phyloP scores from a whole-genome alignment of 805 yeast genomes.

The Sugiyamaella floridensis region DNA sequence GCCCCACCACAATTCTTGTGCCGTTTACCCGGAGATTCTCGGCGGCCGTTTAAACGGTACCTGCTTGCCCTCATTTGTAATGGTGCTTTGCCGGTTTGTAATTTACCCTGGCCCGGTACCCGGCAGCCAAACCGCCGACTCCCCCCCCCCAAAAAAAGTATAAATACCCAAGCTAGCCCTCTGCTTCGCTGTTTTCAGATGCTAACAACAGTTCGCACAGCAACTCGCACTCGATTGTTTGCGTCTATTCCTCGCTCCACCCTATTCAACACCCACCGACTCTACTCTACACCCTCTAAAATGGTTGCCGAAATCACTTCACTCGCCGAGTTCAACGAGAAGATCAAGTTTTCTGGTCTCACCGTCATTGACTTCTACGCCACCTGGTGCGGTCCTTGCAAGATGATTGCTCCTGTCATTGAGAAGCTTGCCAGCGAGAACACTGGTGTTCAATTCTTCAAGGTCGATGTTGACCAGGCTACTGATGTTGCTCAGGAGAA shows the following conservation, averaged over 20 bases:
- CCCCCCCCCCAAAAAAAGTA: no score
- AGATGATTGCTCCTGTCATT: conserved; percentile 79
- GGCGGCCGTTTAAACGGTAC: no score
- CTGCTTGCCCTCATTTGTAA: background rate
- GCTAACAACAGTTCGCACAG: background rate
- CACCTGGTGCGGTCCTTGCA: conserved; percentile 99
- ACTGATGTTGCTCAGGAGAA: conserved; percentile 64
- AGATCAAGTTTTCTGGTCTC: conserved; percentile 56
- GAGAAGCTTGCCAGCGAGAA: conserved; percentile 45
- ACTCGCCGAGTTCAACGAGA: conserved; percentile 58
- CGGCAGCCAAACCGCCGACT: background rate
- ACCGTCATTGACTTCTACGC: conserved; percentile 95
- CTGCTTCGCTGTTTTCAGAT: no score
- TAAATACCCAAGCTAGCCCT: background rate
- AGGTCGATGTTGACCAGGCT: conserved; percentile 86
- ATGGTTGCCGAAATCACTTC: conserved; percentile 51
- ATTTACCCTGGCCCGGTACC: background rate
- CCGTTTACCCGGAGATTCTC: no score
- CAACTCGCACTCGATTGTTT: background rate
- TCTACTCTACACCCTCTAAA: conserved; percentile 17
- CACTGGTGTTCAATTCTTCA: conserved; percentile 66
- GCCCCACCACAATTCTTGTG: no score
- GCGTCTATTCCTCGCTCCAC: no score
- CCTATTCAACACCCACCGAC: background rate
- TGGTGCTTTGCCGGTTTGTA: background rate